These are phyloP conservation scores for Chaetomium sp. DNA, from an alignment of 2,329 filamentous ascomycete genomes.

Conservation along the genomic window DNA sequence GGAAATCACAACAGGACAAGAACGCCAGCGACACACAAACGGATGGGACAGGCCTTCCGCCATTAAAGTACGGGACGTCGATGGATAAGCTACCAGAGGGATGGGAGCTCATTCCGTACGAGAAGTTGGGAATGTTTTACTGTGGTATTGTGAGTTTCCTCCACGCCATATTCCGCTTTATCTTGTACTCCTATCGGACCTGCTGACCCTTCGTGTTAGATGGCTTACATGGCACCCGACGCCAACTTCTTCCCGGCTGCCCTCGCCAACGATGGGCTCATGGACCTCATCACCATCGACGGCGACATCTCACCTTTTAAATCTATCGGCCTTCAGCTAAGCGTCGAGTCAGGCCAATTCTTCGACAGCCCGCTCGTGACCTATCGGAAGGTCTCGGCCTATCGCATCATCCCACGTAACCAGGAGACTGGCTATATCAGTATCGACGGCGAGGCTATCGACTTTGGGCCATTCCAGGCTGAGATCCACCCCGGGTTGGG, in stretches of 20 bases:
- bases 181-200: not conserved
- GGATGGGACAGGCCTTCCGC: conserved; percentile 52
- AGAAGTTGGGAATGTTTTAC: conserved; percentile 87
- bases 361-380: conserved; percentile 73
- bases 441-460: conserved; percentile 83
- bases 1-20: not conserved
- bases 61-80: conserved; percentile 72
- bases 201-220: conserved; percentile 38
- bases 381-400: conserved; percentile 82
- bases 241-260: conserved; percentile 83
- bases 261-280: conserved; percentile 72
- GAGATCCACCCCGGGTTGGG: conserved; percentile 81
- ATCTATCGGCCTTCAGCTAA: conserved; percentile 62
- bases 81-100: conserved; percentile 67
- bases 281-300: conserved; percentile 77
- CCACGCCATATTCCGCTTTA: not conserved
- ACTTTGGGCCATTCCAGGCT: conserved; percentile 84
- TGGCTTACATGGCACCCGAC: conserved; percentile 85
- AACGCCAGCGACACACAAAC: no score
- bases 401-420: conserved; percentile 71
- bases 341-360: conserved; percentile 65
- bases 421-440: conserved; percentile 70
- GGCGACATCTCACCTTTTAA: conserved; percentile 64
- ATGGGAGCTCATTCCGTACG: conserved; percentile 68
- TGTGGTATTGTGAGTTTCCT: conserved; percentile 67